These are phyloP conservation scores for Cruciata laevipes DNA, from an alignment of 257 asterid genomes.

Conservation along the genomic window DNA sequence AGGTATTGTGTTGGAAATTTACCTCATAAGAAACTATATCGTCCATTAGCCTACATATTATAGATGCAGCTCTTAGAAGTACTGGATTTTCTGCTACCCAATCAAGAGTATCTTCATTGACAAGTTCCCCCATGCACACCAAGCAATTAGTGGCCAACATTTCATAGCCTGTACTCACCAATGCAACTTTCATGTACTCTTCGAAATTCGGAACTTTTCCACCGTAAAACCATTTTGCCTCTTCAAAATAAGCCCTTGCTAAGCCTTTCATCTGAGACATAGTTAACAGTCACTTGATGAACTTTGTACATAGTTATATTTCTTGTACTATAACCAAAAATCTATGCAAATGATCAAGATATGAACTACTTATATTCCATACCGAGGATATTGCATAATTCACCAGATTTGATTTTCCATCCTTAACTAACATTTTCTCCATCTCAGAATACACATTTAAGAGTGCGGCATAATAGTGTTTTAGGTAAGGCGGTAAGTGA, in stretches of 20 bases:
- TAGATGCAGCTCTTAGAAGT: slow-evolving; percentile 11
- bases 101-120: slow-evolving; percentile 10
- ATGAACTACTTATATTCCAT: neutral
- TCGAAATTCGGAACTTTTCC: slow-evolving; percentile 24
- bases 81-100: slow-evolving; percentile 22
- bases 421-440: slow-evolving; percentile 12
- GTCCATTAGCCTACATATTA: neutral
- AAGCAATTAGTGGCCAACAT: slow-evolving; percentile 22
- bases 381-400: slow-evolving; percentile 18
- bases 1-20: neutral
- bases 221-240: slow-evolving; percentile 29
- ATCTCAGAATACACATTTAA: slow-evolving; percentile 12
- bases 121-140: slow-evolving; percentile 19
- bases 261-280: slow-evolving; percentile 17
- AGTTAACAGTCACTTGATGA: neutral
- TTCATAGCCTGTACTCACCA: slow-evolving; percentile 10
- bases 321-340: too few relatives aligned
- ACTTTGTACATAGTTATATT: neutral
- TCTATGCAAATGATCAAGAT: neutral
- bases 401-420: neutral
- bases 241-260: slow-evolving; percentile 22
- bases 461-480: slow-evolving; percentile 6
- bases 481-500: slow-evolving; percentile 20
- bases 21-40: neutral
- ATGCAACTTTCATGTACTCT: slow-evolving; percentile 33